Conservation (phyloP, 2,329 filamentous ascomycete species). For the Ophiostoma australiae region DNA sequence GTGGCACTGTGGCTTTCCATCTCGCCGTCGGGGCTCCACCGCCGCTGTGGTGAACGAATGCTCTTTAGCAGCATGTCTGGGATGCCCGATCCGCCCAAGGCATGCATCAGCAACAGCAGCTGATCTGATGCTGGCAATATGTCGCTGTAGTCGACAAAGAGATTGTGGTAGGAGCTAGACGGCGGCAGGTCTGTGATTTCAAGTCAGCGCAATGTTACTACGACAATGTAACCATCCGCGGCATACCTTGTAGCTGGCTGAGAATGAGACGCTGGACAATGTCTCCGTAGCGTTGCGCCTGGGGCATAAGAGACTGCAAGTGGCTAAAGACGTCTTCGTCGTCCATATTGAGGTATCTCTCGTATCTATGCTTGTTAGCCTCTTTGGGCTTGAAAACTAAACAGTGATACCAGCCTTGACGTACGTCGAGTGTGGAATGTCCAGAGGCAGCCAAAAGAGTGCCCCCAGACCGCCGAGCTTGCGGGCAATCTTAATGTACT, state of each 20-base stretch:
- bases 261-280: slow-evolving; percentile 31
- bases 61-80: slow-evolving; percentile 30
- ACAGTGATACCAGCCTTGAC: neutral
- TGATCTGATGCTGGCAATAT: slow-evolving; percentile 30
- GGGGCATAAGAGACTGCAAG: slow-evolving; percentile 27
- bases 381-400: neutral
- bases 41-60: slow-evolving; percentile 27
- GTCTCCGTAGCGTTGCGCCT: slow-evolving; percentile 24
- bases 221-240: neutral
- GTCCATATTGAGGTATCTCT: slow-evolving; percentile 36
- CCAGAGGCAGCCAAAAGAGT: slow-evolving; percentile 34
- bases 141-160: slow-evolving; percentile 31
- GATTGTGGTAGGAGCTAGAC: slow-evolving; percentile 26
- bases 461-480: slow-evolving; percentile 33
- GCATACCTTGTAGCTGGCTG: slow-evolving; percentile 20
- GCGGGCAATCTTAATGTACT: slow-evolving; percentile 36
- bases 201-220: neutral
- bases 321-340: slow-evolving; percentile 34
- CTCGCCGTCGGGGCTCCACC: slow-evolving; percentile 32
- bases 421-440: slow-evolving; percentile 35
- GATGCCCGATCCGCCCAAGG: slow-evolving; percentile 27
- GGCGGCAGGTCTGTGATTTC: neutral
- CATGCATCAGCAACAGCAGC: slow-evolving; percentile 30
- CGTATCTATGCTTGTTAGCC: slow-evolving; percentile 30
- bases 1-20: slow-evolving; percentile 29